Evolutionary conservation across 805 yeast genomes (phyloP).

Genomic region (Spathaspora arborariae): DNA sequence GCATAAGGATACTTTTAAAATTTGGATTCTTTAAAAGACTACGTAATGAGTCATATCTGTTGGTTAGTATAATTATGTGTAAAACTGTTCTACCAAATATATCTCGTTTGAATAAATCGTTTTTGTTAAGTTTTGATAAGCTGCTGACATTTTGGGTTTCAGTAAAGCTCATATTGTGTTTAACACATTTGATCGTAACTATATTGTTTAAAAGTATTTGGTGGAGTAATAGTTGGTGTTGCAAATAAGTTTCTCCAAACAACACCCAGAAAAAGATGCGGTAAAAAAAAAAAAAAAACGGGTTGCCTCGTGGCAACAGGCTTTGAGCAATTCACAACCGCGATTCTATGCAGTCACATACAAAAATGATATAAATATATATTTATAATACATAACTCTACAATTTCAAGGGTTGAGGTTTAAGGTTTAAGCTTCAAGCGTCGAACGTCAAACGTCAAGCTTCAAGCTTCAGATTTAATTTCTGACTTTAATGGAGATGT

Average conservation of each 20-base stretch:
- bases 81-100: constrained; percentile 65
- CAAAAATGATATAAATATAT: background rate
- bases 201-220: background rate
- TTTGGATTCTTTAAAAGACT: constrained; percentile 46
- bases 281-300: background rate
- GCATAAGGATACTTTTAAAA: constrained; percentile 35
- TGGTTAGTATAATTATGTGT: constrained; percentile 52
- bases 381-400: background rate
- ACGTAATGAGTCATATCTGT: constrained; percentile 44
- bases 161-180: constrained; percentile 8
- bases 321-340: background rate
- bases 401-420: too few species aligned
- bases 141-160: constrained; percentile 5
- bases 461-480: constrained; percentile 5
- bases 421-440: too few species aligned
- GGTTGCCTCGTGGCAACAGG: background rate
- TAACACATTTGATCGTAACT: constrained; percentile 10
- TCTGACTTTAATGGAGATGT: constrained; percentile 3
- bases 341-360: background rate
- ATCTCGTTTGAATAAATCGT: constrained; percentile 51
- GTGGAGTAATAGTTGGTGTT: background rate
- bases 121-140: constrained; percentile 16
- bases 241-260: background rate
- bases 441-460: too few species aligned
- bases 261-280: background rate